A percentile compares a stretch with the other conserved stretches of the same genome.
Conservation (phyloP, 306 rosid species). For the Amphicarpaea edgeworthii region DNA sequence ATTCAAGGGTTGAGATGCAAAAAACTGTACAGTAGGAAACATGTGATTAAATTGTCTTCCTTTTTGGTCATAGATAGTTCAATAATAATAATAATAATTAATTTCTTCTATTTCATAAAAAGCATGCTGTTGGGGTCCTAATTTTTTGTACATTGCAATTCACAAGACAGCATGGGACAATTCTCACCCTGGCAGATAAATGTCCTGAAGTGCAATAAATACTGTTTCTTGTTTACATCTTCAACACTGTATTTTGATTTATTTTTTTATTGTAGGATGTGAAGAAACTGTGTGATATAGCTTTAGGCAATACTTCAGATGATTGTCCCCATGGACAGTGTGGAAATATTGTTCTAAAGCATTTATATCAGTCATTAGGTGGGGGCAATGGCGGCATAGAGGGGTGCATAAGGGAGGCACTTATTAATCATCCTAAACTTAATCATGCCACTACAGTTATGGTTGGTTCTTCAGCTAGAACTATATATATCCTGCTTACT, state of each 20-base stretch:
- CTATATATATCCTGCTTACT: constrained; percentile 38
- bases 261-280: constrained; percentile 55
- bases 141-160: constrained; percentile 11
- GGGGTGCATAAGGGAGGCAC: constrained; percentile 63
- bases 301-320: constrained; percentile 50
- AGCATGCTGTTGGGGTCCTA: constrained; percentile 9
- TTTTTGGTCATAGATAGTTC: constrained; percentile 13
- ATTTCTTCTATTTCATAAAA: constrained; percentile 10
- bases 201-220: constrained; percentile 26
- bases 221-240: constrained; percentile 34
- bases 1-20: constrained; percentile 11
- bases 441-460: constrained; percentile 45
- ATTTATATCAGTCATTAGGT: constrained; percentile 64
- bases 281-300: constrained; percentile 49
- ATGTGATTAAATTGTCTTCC: not conserved
- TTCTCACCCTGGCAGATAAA: constrained; percentile 28
- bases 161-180: constrained; percentile 2
- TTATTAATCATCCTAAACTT: constrained; percentile 42
- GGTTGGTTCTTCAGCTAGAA: constrained; percentile 59
- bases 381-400: constrained; percentile 64
- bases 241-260: constrained; percentile 40
- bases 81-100: not conserved
- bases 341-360: constrained; percentile 63
- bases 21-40: not conserved
- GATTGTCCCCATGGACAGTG: constrained; percentile 58